Base-by-base conservation (phyloP, 106 monocot genomes). In the Alisma plantagoaquatica region DNA sequence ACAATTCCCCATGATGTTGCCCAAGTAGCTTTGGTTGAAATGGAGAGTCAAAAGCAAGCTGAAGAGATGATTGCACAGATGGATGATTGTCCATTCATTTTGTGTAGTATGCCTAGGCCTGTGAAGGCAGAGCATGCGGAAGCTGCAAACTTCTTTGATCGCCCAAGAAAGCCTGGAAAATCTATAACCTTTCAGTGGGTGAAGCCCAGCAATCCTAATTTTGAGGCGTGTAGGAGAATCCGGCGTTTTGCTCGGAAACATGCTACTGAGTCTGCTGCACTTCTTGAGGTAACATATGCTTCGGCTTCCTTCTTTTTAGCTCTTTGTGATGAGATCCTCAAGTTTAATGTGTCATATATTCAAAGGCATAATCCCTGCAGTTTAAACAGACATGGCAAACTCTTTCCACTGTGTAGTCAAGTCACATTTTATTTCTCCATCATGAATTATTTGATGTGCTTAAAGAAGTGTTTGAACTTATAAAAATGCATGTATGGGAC, bases 81-180 rank as follows among this genome's bases (percentile, higher is more conserved):
- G 28, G 61, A 17, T 1, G 65, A 72, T 17, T 81, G 62, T 43
- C 98, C 89, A 1, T 98, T 98, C 44, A 98, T 98, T 88, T 69
- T 98, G 54, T 62, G 82, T 17, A 84, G 84, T 19, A 78, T 78
- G 84, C 89, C 98, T 8, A 64, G 89, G 16, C 89, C 98, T 31
- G 66, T 85, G 2, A 76, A 73, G 33, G 89, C 76, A 2, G 35
- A 51, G 16, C 59, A 18, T 26, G 96, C 96, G 3, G 74, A 68
- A 33, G 47, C 53, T 12, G 71, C 70, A 46, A 84, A 89, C 76
- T 98, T 98, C 57, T 52, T 55, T 11, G 78, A 85, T 55, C 69
- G 96, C 1, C 89, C 96, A 2, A 15, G 76, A 9, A 62, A 28
- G n/a, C 89, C 96, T 14, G 76, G 62, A 2, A 68, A 74, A 49